Conservation (phyloP, 306 rosid species). For the Clitoria ternatea region DNA sequence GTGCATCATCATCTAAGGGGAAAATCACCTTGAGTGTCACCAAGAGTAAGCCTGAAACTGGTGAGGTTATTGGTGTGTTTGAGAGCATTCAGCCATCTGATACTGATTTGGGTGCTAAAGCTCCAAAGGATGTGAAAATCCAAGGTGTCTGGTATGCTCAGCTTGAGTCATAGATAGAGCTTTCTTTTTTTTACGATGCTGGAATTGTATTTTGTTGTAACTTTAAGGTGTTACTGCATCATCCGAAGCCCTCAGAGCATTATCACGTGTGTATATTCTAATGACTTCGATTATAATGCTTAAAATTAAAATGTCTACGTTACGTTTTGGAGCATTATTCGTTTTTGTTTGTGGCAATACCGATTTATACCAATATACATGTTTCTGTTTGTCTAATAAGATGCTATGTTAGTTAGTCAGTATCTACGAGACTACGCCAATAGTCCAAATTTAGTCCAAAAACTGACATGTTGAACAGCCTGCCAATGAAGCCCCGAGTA, state of each 20-base stretch:
- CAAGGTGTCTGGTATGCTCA: slow-evolving; percentile 98
- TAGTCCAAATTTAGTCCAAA: too few relatives aligned
- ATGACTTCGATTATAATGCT: slow-evolving; percentile 10
- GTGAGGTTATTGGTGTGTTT: slow-evolving; percentile 87
- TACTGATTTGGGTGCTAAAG: slow-evolving; percentile 95
- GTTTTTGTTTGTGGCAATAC: neutral
- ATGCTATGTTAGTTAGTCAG: too few relatives aligned
- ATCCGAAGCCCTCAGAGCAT: slow-evolving; percentile 30
- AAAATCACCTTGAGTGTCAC: slow-evolving; percentile 82
- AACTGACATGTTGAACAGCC: neutral
- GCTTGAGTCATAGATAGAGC: slow-evolving; percentile 60
- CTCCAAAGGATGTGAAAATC: slow-evolving; percentile 90
- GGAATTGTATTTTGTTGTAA: slow-evolving; percentile 11
- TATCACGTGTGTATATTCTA: slow-evolving; percentile 40
- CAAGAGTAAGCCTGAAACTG: slow-evolving; percentile 80
- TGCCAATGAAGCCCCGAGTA: neutral
- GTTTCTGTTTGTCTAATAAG: neutral
- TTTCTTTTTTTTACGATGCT: neutral
- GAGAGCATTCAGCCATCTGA: slow-evolving; percentile 94
- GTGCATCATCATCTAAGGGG: slow-evolving; percentile 67
- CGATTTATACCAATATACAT: too few relatives aligned
- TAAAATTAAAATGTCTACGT: neutral
- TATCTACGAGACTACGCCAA: too few relatives aligned
- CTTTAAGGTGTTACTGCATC: neutral
- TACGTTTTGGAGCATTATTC: neutral